Conservation (phyloP, 1,284 basidiomycete species). For the Pyrrhoderma noxium region DNA sequence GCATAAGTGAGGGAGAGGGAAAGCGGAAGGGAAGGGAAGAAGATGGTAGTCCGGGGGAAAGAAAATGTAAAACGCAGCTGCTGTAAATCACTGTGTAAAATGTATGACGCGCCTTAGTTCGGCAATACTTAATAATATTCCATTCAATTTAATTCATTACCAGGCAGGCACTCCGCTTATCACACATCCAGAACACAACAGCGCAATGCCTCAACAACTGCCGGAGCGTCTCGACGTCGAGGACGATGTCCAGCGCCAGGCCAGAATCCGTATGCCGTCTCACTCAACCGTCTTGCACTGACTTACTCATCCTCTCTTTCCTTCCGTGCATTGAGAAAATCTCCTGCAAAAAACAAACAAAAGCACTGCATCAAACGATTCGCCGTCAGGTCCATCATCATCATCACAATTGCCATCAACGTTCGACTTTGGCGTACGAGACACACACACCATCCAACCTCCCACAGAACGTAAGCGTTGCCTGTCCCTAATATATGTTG, state of each 20-base stretch:
- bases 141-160: slow-evolving; percentile 3
- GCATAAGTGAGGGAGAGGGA: slow-evolving; percentile 22
- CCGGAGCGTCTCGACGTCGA: slow-evolving; percentile 20
- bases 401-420: slow-evolving; percentile 13
- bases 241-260: slow-evolving; percentile 18
- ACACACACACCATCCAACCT: slow-evolving; percentile 15
- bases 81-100: background rate
- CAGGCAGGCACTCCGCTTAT: background rate
- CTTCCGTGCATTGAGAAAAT: slow-evolving; percentile 11
- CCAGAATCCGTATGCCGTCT: slow-evolving; percentile 16
- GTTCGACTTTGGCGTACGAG: slow-evolving; percentile 14
- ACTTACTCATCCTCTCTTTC: background rate
- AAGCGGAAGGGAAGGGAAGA: slow-evolving; percentile 18
- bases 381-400: background rate
- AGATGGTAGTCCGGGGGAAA: slow-evolving; percentile 17
- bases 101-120: background rate
- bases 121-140: slow-evolving; percentile 5
- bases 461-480: slow-evolving; percentile 13
- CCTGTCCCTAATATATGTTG: slow-evolving; percentile 3
- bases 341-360: slow-evolving; percentile 14
- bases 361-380: background rate
- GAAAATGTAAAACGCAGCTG: background rate
- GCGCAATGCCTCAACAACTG: slow-evolving; percentile 1
- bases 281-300: slow-evolving; percentile 1
- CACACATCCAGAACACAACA: background rate